A percentile compares a stretch with the other conserved stretches of the same genome.
phyloP scores from a whole-genome alignment of 2,329 filamentous ascomycete genomes.

The Chrysoporthe austroafricana region DNA sequence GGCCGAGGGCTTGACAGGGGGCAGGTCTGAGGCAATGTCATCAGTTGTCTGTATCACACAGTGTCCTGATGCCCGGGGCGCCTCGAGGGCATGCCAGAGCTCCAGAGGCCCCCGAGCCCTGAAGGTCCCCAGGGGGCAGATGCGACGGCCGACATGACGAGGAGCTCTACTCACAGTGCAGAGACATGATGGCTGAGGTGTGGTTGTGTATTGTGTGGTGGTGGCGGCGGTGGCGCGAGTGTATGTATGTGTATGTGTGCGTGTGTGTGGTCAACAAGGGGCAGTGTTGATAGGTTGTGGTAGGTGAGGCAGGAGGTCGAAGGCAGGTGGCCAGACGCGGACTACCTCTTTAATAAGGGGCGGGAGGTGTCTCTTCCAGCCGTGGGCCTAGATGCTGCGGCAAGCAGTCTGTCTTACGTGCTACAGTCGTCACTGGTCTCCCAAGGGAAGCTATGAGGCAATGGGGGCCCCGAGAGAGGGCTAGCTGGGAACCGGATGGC shows the following conservation, averaged over 20 bases:
- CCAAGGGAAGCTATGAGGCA: conserved; percentile 27
- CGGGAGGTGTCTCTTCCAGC: neutral
- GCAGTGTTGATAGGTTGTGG: conserved; percentile 10
- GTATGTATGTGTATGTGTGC: conserved; percentile 1
- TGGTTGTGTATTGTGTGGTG: conserved; percentile 1
- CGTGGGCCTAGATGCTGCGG: neutral
- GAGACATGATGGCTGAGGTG: conserved; percentile 51
- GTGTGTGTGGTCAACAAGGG: neutral
- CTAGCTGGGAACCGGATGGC: neutral
- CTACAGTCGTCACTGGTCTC: conserved; percentile 27
- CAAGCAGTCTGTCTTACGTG: conserved; percentile 27
- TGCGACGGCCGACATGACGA: neutral
- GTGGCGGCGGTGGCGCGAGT: too few relatives aligned
- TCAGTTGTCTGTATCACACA: conserved; percentile 21
- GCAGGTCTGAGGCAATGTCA: conserved; percentile 51
- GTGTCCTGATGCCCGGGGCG: neutral
- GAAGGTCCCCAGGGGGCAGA: neutral
- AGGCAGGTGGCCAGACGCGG: conserved; percentile 8
- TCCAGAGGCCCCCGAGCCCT: neutral
- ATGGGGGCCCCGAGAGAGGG: conserved; percentile 11
- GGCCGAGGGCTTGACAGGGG: conserved; percentile 92
- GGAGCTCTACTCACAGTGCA: conserved; percentile 55
- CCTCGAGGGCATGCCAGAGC: neutral
- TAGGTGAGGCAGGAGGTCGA: neutral
- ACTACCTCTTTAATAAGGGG: conserved; percentile 18